Evolutionary conservation across 352 stramenopile genomes (phyloP), one percentile per base, ranked within the genome.

Genomic region (Phytophthora brassicae): DNA sequence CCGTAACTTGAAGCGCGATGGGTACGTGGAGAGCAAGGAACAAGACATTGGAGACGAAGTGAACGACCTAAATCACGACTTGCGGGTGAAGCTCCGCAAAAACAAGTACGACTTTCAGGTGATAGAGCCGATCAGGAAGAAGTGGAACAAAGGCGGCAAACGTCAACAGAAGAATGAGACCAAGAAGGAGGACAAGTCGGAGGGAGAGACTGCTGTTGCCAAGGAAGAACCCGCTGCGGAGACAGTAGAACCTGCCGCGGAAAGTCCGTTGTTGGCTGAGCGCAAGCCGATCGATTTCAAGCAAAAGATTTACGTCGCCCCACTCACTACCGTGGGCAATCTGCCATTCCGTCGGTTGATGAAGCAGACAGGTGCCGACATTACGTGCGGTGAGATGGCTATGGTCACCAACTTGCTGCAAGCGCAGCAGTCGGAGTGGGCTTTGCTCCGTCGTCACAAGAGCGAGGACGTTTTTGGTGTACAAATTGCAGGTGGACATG

Each of bases 241-340:
- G 13, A 53, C 17, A 9, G 61, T 68, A 16, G 78, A 79, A 46
- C 64, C 60, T 55, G 74, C 70, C 19, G 79, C 63, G 38, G 72
- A 86, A 48, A 79, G 68, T 19, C 55, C 78, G 12, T 52, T 90
- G 39, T 43, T 87, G 4, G 46, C 80, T 0, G 89, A 96, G 63
- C 88, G 88, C 45, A 96, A 98, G 60, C 86, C 94, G 0, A 86
- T 99, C 47, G 94, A 99, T 66, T 99, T 99, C 63, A 87, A 96
- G 44, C 89, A 91, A 59, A 99, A 99, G 74, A 97, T 99, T 23
- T 99, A 99, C 79, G 80, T 99, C 22, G 98, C 97, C 9, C 98
- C 98, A 8, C 86, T 99, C 14, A 99, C 98, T 24, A 99, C 98
- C 1, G 96, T 99, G 1, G 98, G 98, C n/a, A 99, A 99, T 71